Evolutionary conservation across 2,329 filamentous ascomycete genomes (phyloP).

Genomic region (Westerdykella ornata): DNA sequence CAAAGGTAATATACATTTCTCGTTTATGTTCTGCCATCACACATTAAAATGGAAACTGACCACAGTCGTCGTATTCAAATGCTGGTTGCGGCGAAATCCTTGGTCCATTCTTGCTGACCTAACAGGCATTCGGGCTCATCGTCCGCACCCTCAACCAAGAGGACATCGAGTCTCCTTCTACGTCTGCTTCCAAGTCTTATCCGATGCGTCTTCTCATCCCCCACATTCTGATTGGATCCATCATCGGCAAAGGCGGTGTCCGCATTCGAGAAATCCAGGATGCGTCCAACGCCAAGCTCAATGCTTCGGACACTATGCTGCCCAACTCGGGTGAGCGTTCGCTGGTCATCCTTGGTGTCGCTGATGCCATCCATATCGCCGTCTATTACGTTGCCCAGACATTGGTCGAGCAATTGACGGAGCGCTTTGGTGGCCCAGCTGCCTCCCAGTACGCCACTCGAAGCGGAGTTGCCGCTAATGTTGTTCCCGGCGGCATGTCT

Average conservation of each 20-base stretch:
- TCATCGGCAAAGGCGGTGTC: constrained; percentile 94
- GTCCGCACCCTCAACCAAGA: constrained; percentile 98
- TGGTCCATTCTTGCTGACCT: too few species aligned
- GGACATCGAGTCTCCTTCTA: constrained; percentile 79
- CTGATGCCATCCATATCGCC: constrained; percentile 96
- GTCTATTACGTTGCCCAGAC: constrained; percentile 98
- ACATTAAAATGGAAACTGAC: constrained; percentile 1
- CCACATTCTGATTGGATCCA: constrained; percentile 94
- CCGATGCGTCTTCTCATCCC: constrained; percentile 91
- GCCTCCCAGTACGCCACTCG: constrained; percentile 97
- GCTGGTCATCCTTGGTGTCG: constrained; percentile 95
- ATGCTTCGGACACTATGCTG: constrained; percentile 90
- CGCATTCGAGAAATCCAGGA: constrained; percentile 98
- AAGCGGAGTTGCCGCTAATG: constrained; percentile 85
- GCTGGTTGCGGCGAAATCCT: too few species aligned
- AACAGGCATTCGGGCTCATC: constrained; percentile 88
- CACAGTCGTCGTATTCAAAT: too few species aligned
- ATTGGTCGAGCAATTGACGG: constrained; percentile 93
- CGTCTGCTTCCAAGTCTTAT: constrained; percentile 92
- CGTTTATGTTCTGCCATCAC: neutral
- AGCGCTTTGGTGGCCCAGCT: constrained; percentile 89
- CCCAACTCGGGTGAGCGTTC: constrained; percentile 94
- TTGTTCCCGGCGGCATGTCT: constrained; percentile 95
- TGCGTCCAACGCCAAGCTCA: constrained; percentile 89
- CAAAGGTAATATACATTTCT: constrained; percentile 61